Conservation (phyloP, 2,329 filamentous ascomycete genomes). For the Venturia aucupariae region DNA sequence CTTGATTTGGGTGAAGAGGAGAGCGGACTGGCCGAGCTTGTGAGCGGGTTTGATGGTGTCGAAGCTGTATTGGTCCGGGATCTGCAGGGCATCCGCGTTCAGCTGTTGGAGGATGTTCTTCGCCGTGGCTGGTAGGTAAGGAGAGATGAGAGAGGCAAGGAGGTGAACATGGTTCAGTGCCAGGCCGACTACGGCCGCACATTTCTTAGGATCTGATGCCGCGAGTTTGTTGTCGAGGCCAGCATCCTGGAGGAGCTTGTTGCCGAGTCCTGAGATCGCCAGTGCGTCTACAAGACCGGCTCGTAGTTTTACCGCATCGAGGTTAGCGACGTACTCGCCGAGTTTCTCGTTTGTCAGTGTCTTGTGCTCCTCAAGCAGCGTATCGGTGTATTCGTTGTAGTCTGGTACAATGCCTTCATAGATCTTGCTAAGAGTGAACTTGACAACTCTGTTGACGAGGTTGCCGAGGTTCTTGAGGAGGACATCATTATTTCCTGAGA, state of each 20-base stretch:
- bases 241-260: constrained; percentile 50
- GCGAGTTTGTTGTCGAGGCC: constrained; percentile 53
- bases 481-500: constrained; percentile 79
- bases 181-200: constrained; percentile 60
- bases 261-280: constrained; percentile 55
- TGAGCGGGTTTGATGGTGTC: constrained; percentile 52
- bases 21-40: constrained; percentile 68
- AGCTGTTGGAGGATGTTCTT: constrained; percentile 71
- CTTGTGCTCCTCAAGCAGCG: constrained; percentile 29
- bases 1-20: constrained; percentile 78
- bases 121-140: constrained; percentile 77
- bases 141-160: constrained; percentile 66
- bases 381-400: constrained; percentile 45
- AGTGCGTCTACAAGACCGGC: constrained; percentile 56
- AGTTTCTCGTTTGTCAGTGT: constrained; percentile 58
- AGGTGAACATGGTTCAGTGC: constrained; percentile 78
- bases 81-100: constrained; percentile 46
- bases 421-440: constrained; percentile 61
- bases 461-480: constrained; percentile 65
- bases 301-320: constrained; percentile 64
- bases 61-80: constrained; percentile 42
- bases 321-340: constrained; percentile 55
- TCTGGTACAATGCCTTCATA: constrained; percentile 62
- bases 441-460: constrained; percentile 50
- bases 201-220: constrained; percentile 48